These are phyloP conservation scores for Echeveria elegans DNA, from an alignment of 164 flowering plant genomes.

Conservation along the genomic window DNA sequence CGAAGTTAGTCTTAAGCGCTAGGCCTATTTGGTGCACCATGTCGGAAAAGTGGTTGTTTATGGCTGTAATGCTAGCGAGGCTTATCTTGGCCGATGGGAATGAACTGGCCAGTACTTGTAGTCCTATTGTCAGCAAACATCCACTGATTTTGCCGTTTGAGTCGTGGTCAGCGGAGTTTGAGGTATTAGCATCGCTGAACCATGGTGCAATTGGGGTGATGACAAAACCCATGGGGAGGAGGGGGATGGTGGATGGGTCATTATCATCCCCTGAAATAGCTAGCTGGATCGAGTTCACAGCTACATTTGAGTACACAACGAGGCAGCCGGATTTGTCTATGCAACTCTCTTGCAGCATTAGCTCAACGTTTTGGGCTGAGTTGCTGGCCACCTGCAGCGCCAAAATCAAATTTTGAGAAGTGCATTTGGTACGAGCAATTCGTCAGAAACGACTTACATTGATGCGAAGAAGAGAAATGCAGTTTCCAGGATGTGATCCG, in stretches of 20 bases:
- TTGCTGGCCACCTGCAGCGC: slow-evolving; percentile 69
- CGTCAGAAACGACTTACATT: not conserved
- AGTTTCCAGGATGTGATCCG: slow-evolving; percentile 8
- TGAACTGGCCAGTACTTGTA: slow-evolving; percentile 71
- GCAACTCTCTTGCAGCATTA: slow-evolving; percentile 92
- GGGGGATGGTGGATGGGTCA: slow-evolving; percentile 85
- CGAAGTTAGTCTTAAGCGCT: slow-evolving; percentile 24
- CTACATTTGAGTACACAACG: slow-evolving; percentile 68
- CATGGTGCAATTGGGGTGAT: slow-evolving; percentile 31
- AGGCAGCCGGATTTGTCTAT: slow-evolving; percentile 70
- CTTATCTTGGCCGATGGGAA: slow-evolving; percentile 64
- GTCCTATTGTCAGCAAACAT: slow-evolving; percentile 72
- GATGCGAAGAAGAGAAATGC: slow-evolving; percentile 9
- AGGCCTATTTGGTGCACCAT: slow-evolving; percentile 56
- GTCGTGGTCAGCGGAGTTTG: not conserved
- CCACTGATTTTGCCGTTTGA: slow-evolving; percentile 19
- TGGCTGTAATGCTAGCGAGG: slow-evolving; percentile 57
- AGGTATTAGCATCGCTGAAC: not conserved
- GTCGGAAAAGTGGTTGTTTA: slow-evolving; percentile 66
- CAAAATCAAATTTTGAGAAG: not conserved
- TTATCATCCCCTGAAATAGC: slow-evolving; percentile 83
- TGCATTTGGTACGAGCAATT: not conserved
- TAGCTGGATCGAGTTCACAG: slow-evolving; percentile 61
- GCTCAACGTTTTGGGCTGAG: slow-evolving; percentile 81
- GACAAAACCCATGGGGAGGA: slow-evolving; percentile 75